These are phyloP conservation scores for Abelmoschus esculentus DNA, from an alignment of 345 rosid genomes.

Conservation along the genomic window DNA sequence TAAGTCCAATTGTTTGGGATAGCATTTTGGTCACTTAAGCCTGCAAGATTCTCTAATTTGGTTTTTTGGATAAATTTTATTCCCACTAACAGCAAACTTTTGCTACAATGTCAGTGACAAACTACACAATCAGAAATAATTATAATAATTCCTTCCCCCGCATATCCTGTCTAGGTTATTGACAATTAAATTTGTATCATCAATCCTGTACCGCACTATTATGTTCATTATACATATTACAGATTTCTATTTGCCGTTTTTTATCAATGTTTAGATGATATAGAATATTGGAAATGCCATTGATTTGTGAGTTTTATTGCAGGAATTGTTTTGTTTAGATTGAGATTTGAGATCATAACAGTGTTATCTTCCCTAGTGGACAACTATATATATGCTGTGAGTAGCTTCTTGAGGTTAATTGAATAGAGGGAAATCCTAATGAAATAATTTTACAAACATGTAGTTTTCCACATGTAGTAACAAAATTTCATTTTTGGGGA, in stretches of 20 bases:
- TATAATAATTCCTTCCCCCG: no score
- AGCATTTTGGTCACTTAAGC: neutral
- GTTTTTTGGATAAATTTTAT: neutral
- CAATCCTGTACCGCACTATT: no score
- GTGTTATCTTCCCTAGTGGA: neutral
- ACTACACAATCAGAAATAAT: no score
- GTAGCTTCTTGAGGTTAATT: neutral
- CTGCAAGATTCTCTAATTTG: neutral
- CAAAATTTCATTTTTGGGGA: neutral
- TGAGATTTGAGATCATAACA: conserved; percentile 3
- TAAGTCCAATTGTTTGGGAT: neutral
- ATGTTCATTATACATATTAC: no score
- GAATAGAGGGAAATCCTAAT: neutral
- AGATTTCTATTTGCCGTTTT: neutral
- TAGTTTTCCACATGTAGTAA: neutral
- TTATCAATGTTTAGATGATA: neutral
- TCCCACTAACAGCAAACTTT: no score
- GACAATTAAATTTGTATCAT: no score
- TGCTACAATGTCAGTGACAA: no score
- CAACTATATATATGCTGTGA: neutral
- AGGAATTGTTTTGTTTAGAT: neutral
- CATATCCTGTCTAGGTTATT: no score
- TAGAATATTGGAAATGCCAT: neutral
- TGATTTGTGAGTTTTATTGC: neutral
- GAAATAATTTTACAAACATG: neutral